phyloP scores from a whole-genome alignment of 2,329 filamentous ascomycete genomes.

The Acephala macrosclerotiorum region DNA sequence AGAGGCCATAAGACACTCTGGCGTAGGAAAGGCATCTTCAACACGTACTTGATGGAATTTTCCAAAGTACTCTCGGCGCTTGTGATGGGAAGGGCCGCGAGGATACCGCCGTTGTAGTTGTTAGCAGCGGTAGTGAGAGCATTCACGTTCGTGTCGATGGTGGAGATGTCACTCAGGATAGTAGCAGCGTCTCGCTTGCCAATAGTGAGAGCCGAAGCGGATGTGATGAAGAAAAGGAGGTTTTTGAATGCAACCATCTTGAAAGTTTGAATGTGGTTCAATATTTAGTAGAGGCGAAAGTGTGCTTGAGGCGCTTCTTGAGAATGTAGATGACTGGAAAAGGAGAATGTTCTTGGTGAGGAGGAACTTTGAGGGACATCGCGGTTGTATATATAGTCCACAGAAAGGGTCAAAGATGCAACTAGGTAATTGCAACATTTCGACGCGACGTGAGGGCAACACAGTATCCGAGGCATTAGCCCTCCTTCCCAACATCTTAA shows the following conservation, averaged over 20 bases:
- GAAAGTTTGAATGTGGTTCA: not conserved
- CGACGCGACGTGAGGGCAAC: not conserved
- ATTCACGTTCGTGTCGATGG: conserved; percentile 53
- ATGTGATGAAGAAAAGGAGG: conserved; percentile 25
- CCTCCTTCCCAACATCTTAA: not conserved
- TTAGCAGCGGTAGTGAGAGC: conserved; percentile 54
- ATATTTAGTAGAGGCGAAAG: not conserved
- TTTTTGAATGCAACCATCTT: conserved; percentile 33
- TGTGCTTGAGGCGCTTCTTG: not conserved
- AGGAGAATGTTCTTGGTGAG: not conserved
- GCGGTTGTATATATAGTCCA: not conserved
- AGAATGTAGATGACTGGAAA: not conserved
- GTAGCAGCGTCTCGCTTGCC: conserved; percentile 21
- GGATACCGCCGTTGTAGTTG: conserved; percentile 42
- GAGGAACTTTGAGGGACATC: not conserved
- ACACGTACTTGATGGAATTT: conserved; percentile 20
- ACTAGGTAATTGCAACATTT: not conserved
- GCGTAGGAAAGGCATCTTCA: too few relatives aligned
- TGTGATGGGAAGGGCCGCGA: conserved; percentile 17
- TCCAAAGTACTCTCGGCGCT: conserved; percentile 22
- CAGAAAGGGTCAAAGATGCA: not conserved
- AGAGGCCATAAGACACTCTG: too few relatives aligned
- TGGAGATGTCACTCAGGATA: conserved; percentile 39
- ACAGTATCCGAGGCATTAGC: not conserved
- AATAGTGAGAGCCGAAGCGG: conserved; percentile 26